Base-by-base conservation (phyloP, 108 stramenopile genomes). In the Fistulifera solaris region DNA sequence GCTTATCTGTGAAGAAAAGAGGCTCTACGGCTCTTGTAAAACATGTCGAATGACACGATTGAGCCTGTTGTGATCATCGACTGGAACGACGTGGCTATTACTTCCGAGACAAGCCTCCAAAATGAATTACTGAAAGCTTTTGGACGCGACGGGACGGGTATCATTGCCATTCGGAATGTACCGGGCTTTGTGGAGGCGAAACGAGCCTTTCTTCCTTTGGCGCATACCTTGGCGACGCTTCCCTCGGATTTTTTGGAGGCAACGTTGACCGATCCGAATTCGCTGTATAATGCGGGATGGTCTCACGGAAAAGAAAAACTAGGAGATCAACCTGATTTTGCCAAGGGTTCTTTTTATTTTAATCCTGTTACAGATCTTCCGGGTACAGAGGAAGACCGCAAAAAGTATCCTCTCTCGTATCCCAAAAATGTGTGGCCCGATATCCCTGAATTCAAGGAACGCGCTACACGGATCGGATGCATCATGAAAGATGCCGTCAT, bases 271-370 rank as follows among this genome's bases (percentile, higher is more conserved):
- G 88, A 89, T 69, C 67, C 71, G 19, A 63, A 56, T 26, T 76
- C 81, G 41, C 24, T 92, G 31, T 96, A 87, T 67, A 93, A 96
- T 61, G 83, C 92, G 13, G 94, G 94, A 23, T 96, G 92, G 92
- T 75, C 72, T 19, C 83, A 80, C 52, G 94, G 94, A 11, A 96
- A 92, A 59, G 94, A 96, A 65, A 92, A 85, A 56, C 72, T 96
- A 31, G 81, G 79, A 10, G 82, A 87, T 52, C 58, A 72, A 59
- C 94, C 92, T 2, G 94, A 96, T 54, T 66, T 67, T 40, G 74
- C 83, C 58, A 96, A 96, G 66, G 94, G 72, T 12, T 78, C 77
- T 15, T 96, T 86, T 52, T 96, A 89, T 47, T 95, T 83, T 71
- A 85, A 85, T 55, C 94, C 89, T 7, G 18, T 89, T 8, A 67